Evolutionary conservation across 1,284 basidiomycete species (phyloP).

Genomic region (Boletus sp.): DNA sequence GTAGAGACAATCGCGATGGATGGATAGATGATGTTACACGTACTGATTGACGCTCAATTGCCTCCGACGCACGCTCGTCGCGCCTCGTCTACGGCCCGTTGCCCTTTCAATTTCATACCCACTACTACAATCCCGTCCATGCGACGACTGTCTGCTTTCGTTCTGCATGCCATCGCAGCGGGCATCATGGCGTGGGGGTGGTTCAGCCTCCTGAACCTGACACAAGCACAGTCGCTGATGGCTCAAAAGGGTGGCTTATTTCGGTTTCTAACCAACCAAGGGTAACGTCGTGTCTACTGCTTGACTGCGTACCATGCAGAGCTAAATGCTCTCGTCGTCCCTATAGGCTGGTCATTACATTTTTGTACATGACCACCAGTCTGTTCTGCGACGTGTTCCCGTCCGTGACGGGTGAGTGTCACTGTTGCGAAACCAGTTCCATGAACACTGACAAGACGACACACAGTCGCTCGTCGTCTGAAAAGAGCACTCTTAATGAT

Average conservation of each 20-base stretch:
- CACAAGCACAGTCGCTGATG: slow-evolving; percentile 32
- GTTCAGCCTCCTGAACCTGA: slow-evolving; percentile 3
- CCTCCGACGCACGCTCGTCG: no score
- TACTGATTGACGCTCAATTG: no score
- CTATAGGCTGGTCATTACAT: slow-evolving; percentile 24
- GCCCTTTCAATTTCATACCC: background rate
- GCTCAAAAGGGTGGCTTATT: slow-evolving; percentile 59
- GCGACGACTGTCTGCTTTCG: slow-evolving; percentile 16
- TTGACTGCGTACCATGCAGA: background rate
- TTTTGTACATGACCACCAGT: slow-evolving; percentile 28
- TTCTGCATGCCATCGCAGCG: slow-evolving; percentile 41
- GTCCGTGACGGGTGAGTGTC: slow-evolving; percentile 17
- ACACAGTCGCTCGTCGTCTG: slow-evolving; percentile 13
- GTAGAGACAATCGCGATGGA: no score
- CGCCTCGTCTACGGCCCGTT: background rate
- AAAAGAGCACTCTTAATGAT: slow-evolving; percentile 29
- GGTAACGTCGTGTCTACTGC: slow-evolving; percentile 41
- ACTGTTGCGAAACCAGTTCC: background rate
- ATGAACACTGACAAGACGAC: background rate
- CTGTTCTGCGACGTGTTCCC: slow-evolving; percentile 28
- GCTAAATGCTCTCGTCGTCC: background rate
- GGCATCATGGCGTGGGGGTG: slow-evolving; percentile 50
- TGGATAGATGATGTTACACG: no score
- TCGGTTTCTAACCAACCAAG: slow-evolving; percentile 75
- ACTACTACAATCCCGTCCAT: slow-evolving; percentile 1